Evolutionary conservation across 225 moss, liverwort and hornwort species (phyloP), one percentile per base, ranked within the genome.

Genomic region (Pseudoscleropodium purum): DNA sequence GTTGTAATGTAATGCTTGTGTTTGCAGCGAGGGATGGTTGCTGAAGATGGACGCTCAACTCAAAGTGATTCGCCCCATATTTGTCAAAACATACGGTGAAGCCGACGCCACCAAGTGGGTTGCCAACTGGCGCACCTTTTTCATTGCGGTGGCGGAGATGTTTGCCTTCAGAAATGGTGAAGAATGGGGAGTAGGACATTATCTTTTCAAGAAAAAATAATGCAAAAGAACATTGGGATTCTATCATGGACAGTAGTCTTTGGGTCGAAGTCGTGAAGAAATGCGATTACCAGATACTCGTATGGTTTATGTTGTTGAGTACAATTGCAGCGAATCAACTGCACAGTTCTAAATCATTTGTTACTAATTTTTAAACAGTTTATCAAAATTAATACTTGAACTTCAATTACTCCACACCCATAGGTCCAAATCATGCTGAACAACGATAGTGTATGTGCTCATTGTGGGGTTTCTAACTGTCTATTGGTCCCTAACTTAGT

Each of bases 81-180:
- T 99, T 84, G 92, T 91, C 41, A 89, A 93, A 85, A 91, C 97
- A 15, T 97, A 99, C 45, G 97, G 99, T 60, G 92, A 95, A 87
- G 91, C 87, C 66, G 91, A 97, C 63, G 96, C 90, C 87, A 97
- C 93, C 43, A 96, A 95, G 89, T 97, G 96, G 97, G 81, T 99
- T 72, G 97, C 95, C 16, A 96, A 96, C 60, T 99, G 99, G 99
- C 97, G 99, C 69, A 99, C 99, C 11, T 99, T 99, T 70, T 99
- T 99, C 93, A 95, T 99, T 33, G 99, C 99, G 23, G 99, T 99
- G 47, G 96, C 97, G 60, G 99, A 99, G 89, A 84, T 99, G 96
- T 99, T 99, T 85, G 94, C 87, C 2, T 99, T 85, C 81, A 96
- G 94, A 87, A 92, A 95, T 64, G 99, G 99, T 8, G 97, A 97